These are phyloP conservation scores for Letharia columbiana DNA, from an alignment of 495 filamentous ascomycete species.

Conservation along the genomic window DNA sequence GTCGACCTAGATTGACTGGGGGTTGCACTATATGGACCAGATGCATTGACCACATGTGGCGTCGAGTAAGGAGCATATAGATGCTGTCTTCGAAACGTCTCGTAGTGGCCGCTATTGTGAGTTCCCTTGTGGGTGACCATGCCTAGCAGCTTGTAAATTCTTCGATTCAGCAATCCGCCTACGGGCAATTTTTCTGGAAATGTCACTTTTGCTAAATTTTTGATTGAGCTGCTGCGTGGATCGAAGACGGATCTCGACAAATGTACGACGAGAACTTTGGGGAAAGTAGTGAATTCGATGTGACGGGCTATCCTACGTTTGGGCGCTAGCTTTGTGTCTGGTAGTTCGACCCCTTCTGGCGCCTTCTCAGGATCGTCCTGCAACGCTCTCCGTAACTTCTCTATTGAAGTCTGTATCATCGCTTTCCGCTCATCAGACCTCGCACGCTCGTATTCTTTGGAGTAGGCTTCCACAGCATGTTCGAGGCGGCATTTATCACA, in stretches of 20 bases:
- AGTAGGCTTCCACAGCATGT: conserved; percentile 53
- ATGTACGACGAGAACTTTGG: conserved; percentile 83
- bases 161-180: conserved; percentile 68
- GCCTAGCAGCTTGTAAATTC: conserved; percentile 74
- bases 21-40: conserved; percentile 58
- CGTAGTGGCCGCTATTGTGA: conserved; percentile 94
- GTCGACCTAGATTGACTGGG: conserved; percentile 36
- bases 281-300: conserved; percentile 75
- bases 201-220: conserved; percentile 86
- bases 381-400: conserved; percentile 51
- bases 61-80: conserved; percentile 70
- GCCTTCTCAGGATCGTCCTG: conserved; percentile 68
- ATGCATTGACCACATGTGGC: conserved; percentile 62
- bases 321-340: conserved; percentile 61
- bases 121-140: conserved; percentile 92
- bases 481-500: conserved; percentile 88
- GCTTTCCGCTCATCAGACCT: conserved; percentile 40
- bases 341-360: conserved; percentile 64
- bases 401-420: conserved; percentile 47
- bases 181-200: conserved; percentile 81
- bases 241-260: conserved; percentile 89
- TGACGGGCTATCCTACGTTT: conserved; percentile 78
- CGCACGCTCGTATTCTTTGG: conserved; percentile 40
- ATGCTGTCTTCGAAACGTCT: conserved; percentile 88
- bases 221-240: conserved; percentile 59